Evolutionary conservation across 768 basidiomycete species (phyloP), one percentile per base, ranked within the genome.

Genomic region (Podaxis sp.): DNA sequence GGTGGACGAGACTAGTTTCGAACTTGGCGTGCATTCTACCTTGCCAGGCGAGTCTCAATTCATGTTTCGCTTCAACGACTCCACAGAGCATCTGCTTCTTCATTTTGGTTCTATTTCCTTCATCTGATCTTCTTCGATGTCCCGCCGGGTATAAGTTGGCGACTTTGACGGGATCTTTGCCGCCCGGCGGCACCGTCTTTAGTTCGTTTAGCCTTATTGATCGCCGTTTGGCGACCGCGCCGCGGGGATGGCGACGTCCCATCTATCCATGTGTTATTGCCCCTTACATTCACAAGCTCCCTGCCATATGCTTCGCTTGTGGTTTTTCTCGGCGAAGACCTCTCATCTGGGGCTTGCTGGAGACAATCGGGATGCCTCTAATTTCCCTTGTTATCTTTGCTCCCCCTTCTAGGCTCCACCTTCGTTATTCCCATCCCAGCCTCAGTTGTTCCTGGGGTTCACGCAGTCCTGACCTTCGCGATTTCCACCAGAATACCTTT

Each of bases 1-100:
- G n/a, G 85, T 87, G 7, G 90, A 93, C 69, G 91, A 93, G 73
- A 86, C 89, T 8, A 87, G 84, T 71, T 93, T 93, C 68, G 91
- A 93, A 72, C 76, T 93, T 61, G 84, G 84, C 28, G 84, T 85
- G 26, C 80, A 84, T 71, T 81, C 83, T 52, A 82, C 80, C 55
- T 72, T 82, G 52, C 82, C 83, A 64, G 83, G 83, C 83, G 68
- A 68, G 77, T 76, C 64, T 62, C 63, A 62, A 64, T 65, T 62
- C 28, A 36, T 56, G 50, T 63, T 61, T 30, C 54, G 52, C 50
- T 40, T 22, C 20, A 8, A 20, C 11, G 36, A 22, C 22, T 20
- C 17, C 22, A 22, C 5, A 22, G 54, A 40, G 37, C 13, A 37
- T 20, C 15, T 22, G n/a, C 37, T 41, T 56, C 54, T 40, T 56